Evolutionary conservation across 2,329 filamentous ascomycete species (phyloP).

Genomic region (Cytospora piceicola): DNA sequence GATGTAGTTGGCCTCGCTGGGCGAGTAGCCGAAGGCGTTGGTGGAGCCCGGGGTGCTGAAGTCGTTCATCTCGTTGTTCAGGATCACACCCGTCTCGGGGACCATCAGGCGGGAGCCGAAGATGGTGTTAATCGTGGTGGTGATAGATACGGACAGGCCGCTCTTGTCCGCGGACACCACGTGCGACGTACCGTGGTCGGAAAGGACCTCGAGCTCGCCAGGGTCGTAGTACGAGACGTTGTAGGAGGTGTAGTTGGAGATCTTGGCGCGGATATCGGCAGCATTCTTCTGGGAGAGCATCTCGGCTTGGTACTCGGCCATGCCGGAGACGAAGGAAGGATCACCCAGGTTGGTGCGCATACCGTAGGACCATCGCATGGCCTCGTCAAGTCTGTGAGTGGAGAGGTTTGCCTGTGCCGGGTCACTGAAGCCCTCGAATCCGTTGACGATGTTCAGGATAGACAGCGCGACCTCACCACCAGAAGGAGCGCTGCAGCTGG

Average conservation of each 20-base stretch:
- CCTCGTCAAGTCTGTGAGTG: slow-evolving; percentile 81
- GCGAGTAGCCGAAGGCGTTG: slow-evolving; percentile 79
- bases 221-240: slow-evolving; percentile 51
- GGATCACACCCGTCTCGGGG: slow-evolving; percentile 79
- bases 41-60: slow-evolving; percentile 74
- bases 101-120: slow-evolving; percentile 79
- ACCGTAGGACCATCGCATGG: slow-evolving; percentile 81
- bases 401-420: slow-evolving; percentile 59
- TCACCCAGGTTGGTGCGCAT: slow-evolving; percentile 75
- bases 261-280: slow-evolving; percentile 53
- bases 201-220: slow-evolving; percentile 48
- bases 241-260: slow-evolving; percentile 46
- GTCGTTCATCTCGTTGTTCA: slow-evolving; percentile 69
- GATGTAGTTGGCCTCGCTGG: slow-evolving; percentile 75
- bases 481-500: slow-evolving; percentile 69
- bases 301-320: slow-evolving; percentile 64
- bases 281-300: slow-evolving; percentile 67
- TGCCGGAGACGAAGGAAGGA: slow-evolving; percentile 66
- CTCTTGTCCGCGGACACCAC: slow-evolving; percentile 68
- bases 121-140: slow-evolving; percentile 79
- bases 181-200: slow-evolving; percentile 71
- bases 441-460: slow-evolving; percentile 74
- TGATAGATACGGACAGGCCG: slow-evolving; percentile 75
- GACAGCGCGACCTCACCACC: slow-evolving; percentile 73
- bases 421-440: slow-evolving; percentile 68